These are phyloP conservation scores for Cnidoscolus chayamansa DNA, from an alignment of 441 rosid species.

Conservation along the genomic window DNA sequence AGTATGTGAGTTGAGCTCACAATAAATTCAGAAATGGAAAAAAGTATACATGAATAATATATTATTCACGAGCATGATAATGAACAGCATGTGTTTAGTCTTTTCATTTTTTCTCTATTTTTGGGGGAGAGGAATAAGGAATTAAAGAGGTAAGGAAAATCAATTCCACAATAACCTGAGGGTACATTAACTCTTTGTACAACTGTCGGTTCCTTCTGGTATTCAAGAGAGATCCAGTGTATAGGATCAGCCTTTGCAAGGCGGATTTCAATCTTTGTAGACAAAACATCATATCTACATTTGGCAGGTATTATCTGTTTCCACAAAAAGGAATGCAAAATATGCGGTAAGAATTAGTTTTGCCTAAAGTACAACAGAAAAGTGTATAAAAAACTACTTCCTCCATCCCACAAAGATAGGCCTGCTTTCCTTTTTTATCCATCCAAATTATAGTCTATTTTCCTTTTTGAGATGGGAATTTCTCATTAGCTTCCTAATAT, in stretches of 20 bases:
- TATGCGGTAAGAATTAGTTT: not conserved
- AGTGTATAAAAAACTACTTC: not conserved
- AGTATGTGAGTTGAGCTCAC: not conserved
- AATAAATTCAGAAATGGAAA: not conserved
- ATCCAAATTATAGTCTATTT: too few relatives aligned
- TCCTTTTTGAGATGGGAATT: too few relatives aligned
- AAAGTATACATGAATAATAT: not conserved
- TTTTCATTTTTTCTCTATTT: not conserved
- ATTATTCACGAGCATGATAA: not conserved
- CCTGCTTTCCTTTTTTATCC: too few relatives aligned
- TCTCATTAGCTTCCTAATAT: too few relatives aligned
- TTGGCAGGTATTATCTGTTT: conserved; percentile 55
- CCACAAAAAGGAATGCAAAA: conserved; percentile 11
- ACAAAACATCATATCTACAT: conserved; percentile 50
- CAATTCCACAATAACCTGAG: conserved; percentile 35
- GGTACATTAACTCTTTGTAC: conserved; percentile 32
- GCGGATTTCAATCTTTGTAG: conserved; percentile 65
- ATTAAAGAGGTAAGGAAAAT: not conserved
- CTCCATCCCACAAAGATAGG: too few relatives aligned
- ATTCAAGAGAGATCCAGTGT: conserved; percentile 65
- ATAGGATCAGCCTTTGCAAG: conserved; percentile 60
- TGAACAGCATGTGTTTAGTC: not conserved
- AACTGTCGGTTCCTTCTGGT: conserved; percentile 34
- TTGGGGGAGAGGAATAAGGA: not conserved
- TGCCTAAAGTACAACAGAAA: not conserved